Evolutionary conservation across 495 filamentous ascomycete species (phyloP).

Genomic region (Sphaerosporella brunnea): DNA sequence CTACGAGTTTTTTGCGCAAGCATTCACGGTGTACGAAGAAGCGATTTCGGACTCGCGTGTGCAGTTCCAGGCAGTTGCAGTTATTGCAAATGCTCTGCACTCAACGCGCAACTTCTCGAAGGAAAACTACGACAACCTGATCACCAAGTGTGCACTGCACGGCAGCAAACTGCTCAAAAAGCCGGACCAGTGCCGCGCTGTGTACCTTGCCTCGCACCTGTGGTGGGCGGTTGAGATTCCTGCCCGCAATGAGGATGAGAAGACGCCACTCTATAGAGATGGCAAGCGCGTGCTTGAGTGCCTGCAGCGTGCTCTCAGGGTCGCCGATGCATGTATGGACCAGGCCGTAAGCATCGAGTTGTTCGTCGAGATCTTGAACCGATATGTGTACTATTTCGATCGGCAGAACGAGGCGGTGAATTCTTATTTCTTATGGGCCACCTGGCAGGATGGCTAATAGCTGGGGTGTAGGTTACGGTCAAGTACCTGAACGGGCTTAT

Average conservation of each 20-base stretch:
- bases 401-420: slow-evolving; percentile 92
- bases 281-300: slow-evolving; percentile 94
- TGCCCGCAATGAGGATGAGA: slow-evolving; percentile 66
- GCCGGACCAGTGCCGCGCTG: slow-evolving; percentile 90
- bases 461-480: slow-evolving; percentile 52
- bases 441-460: background rate
- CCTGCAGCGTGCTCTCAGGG: slow-evolving; percentile 81
- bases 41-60: slow-evolving; percentile 83
- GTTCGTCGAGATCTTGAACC: slow-evolving; percentile 93
- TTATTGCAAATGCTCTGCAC: slow-evolving; percentile 79
- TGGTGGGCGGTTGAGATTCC: slow-evolving; percentile 94
- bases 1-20: slow-evolving; percentile 97
- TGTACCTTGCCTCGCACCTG: slow-evolving; percentile 86
- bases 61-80: slow-evolving; percentile 93
- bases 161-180: slow-evolving; percentile 96
- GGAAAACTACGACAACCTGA: slow-evolving; percentile 96
- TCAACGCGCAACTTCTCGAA: slow-evolving; percentile 71
- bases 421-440: slow-evolving; percentile 3
- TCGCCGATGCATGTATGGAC: slow-evolving; percentile 98
- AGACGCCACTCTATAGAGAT: slow-evolving; percentile 62
- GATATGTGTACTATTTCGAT: slow-evolving; percentile 98
- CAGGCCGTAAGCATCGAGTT: slow-evolving; percentile 94
- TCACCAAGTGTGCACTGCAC: slow-evolving; percentile 91
- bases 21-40: slow-evolving; percentile 96
- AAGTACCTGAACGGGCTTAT: slow-evolving; percentile 98